Base-by-base conservation (phyloP, 2,329 filamentous ascomycete genomes). In the Pseudopyricularia cyperi region DNA sequence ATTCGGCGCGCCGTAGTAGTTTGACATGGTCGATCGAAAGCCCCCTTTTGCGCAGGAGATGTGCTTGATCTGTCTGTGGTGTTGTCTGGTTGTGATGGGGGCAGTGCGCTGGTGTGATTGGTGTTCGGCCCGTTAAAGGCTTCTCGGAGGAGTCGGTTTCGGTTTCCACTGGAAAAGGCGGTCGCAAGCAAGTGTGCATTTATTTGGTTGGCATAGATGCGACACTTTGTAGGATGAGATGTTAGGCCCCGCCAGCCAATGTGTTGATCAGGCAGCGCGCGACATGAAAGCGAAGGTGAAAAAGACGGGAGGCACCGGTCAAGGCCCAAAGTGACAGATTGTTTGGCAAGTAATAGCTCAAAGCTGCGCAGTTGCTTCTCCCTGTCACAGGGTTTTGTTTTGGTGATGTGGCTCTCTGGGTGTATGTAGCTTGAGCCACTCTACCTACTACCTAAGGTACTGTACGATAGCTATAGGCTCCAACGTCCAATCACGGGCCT, bases 1-100 rank as follows among this genome's bases (percentile, higher is more conserved):
- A 57, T 62, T 66, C 55, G 66, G 69, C 53, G 61, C 64, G 60
- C 68, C 67, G 66, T 76, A 76, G 62, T 74, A 74, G 59, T 74
- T 68, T 54, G 72, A 68, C 72, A 75, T 75, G 52, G 15, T 28
- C 30, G 28, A 26, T 42, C 37, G 19, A 44, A 14, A 6, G 3
- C 17, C 37, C 39, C 39, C 37, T 24, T 4, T 30, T 30, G 28
- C 9, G 28, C 9, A 9, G 28, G 28, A 30, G 28, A 30, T 30
- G 8, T 12, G 19, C 28, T 14, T 7, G 11, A 26, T 26, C 5
- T 44, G 24, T 44, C 4, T 11, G 19, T 8, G 19, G 3, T 3
- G 22, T 44, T 19, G 39, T 15, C 19, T 44, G 22, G 39, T 7
- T 19, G 22, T 12, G 35, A 19, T 9, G 37, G 22, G 24, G 39